Evolutionary conservation across 202 grass and related monocot genomes (phyloP), one percentile per base, ranked within the genome.

Genomic region (Cymbopogon flexuosus): DNA sequence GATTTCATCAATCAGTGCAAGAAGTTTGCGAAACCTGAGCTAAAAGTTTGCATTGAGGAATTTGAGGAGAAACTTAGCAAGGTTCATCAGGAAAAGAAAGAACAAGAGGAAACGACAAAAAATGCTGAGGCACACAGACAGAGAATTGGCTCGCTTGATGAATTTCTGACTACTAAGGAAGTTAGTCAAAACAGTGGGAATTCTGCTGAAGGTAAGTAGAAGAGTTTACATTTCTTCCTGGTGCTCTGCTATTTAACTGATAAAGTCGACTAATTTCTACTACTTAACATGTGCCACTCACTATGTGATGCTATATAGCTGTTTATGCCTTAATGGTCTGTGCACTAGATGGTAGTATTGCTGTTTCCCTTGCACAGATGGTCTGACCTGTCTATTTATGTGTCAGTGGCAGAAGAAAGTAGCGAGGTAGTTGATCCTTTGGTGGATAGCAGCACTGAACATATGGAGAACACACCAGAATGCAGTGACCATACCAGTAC

Each of bases 11-110:
- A 78, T 82, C 83, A 98, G 95, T 98, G 84, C 78, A 98, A 93
- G 88, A 98, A 98, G 70, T 98, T 95, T 75, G 92, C 86, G 2
- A 98, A 98, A 76, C 84, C 84, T 76, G 95, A 98, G 54, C 61
- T 89, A 18, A 98, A 93, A 79, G 77, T 86, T 76, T 98, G 79
- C 54, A 92, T 98, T 11, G 95, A 98, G 33, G 95, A 98, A 89
- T 98, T 98, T 86, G 95, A 95, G 80, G 95, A 95, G 37, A 98
- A 95, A 81, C 85, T 98, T 83, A 70, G 40, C 72, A 98, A 94
- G 79, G 88, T 87, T 65, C 92, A 98, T 76, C 37, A 81, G 76
- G 90, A 94, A 86, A 98, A 77, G 85, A 98, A 91, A 84, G 95
- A 98, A 81, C 92, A 94, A 68, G 95, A 97, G 75, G 73, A 49